Evolutionary conservation across 441 rosid species (phyloP), one percentile per base, ranked within the genome.

Genomic region (Syzygium malaccense): DNA sequence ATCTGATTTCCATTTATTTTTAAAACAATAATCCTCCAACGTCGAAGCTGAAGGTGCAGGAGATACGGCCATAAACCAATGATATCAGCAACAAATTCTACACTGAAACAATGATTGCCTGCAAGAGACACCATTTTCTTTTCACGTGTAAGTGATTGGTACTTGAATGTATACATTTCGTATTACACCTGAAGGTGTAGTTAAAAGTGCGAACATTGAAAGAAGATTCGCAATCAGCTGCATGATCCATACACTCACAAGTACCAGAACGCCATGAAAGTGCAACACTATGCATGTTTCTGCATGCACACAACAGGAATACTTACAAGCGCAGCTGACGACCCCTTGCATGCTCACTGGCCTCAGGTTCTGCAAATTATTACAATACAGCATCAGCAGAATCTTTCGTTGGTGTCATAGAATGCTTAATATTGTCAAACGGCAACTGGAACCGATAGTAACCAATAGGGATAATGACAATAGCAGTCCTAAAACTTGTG

Each of bases 261-360:
- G 51, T 75, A 41, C 48, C 49, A 12, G 83, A 20, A 41, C 83
- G 23, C 51, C 48, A 75, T 12, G 49, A 75, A 75, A 41, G 83
- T 23, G 45, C 51, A 75, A 75, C n/a, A 41, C n/a, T 12, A 75
- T 0, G 10, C 83, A 23, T 75, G 83, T 41, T 6, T 23, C 83
- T 75, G 83, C 83, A 53, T 30, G 60, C 15, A 64, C 48, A 45
- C 57, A 49, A 64, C 33, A 60, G 12, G 89, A 85, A 85, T 57
- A 87, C 97, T 98, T 92, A 98, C 99, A 98, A 98, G 25, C 95
- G 96, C 92, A 98, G 89, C 89, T 95, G 98, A 57, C 96, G 97
- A 64, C 98, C 99, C 89, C 92, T 94, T 53, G 98, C 98, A 90
- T 79, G 91, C 91, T 94, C 93, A 89, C 89, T 89, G 87, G 98